Base-by-base conservation (phyloP, 345 rosid species). In the Carallia brachiata region DNA sequence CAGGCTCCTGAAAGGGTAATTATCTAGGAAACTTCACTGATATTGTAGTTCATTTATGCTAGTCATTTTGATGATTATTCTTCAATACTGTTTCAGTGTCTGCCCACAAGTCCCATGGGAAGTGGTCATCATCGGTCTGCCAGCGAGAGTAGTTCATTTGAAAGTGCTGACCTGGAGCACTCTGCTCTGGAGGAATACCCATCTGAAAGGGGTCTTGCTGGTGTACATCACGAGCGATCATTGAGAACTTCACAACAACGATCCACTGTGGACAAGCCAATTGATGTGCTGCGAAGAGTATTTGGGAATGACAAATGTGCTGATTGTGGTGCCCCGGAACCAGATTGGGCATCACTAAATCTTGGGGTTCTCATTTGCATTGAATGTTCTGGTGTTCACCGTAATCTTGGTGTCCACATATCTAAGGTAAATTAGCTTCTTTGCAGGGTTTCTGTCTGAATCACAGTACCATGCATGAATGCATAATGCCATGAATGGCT, bases 311-410 rank as follows among this genome's bases (percentile, higher is more conserved):
- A 92, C 70, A 92, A 80, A 77, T 92, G 98, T 85, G 99, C 99
- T 36, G 99, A 96, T 85, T 96, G 99, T 88, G 92, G 99, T 71
- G 87, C 95, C 73, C 88, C 88, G 67, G 99, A 96, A 80, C 99
- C 98, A 59, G 97, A 96, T 80, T 96, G 99, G 99, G 98, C 99
- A n/a, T 96, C 99, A 68, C 79, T 96, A 77, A 92, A 96, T 75
- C 85, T 92, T 2, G 98, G 98, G 27, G 88, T 96, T 82, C 99
- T 92, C 78, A 88, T 96, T 84, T 96, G 99, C 84, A 96, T 96
- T 2, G 97, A 92, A 67, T 96, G 99, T 78, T 96, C 99, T 72
- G 98, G 99, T 73, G 97, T 96, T 83, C 99, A 96, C 67, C 95
- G 98, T 53, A 96, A 96, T 81, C 99, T 96, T 72, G 98, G 98